Conservation (phyloP, 1,284 basidiomycete genomes). For the Rhizoctonia solani region DNA sequence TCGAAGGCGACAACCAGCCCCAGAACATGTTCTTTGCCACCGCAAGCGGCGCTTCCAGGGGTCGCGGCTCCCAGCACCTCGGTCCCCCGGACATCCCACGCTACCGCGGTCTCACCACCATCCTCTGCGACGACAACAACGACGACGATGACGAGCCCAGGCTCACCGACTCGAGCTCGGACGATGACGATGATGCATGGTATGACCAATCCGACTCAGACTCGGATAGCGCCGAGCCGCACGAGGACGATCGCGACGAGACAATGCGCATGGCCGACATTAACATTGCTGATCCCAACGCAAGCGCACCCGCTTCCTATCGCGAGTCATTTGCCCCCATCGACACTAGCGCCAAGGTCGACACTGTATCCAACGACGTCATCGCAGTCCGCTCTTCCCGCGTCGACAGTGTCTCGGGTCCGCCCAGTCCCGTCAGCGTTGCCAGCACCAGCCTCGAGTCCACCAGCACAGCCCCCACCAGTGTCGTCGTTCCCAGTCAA, state of each 20-base stretch:
- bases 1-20: slow-evolving; percentile 75
- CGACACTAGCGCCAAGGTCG: slow-evolving; percentile 11
- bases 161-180: slow-evolving; percentile 45
- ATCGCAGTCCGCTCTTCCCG: slow-evolving; percentile 25
- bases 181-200: slow-evolving; percentile 44
- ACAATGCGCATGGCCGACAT: slow-evolving; percentile 27
- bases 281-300: slow-evolving; percentile 34
- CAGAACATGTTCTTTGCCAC: slow-evolving; percentile 77
- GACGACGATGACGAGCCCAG: slow-evolving; percentile 44
- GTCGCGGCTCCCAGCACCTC: slow-evolving; percentile 40
- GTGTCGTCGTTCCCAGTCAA: slow-evolving; percentile 9
- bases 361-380: slow-evolving; percentile 32
- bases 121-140: slow-evolving; percentile 49
- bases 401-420: slow-evolving; percentile 22
- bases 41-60: slow-evolving; percentile 43
- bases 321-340: slow-evolving; percentile 22
- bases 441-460: slow-evolving; percentile 8
- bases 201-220: slow-evolving; percentile 40
- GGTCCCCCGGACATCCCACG: slow-evolving; percentile 48
- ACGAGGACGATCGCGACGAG: slow-evolving; percentile 30
- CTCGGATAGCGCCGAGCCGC: slow-evolving; percentile 12
- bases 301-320: slow-evolving; percentile 27
- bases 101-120: slow-evolving; percentile 72
- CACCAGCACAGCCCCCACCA: slow-evolving; percentile 30
- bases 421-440: neutral